These are phyloP conservation scores for Trypanosomatidae sp. DNA, from an alignment of 208 protist genomes.

Conservation along the genomic window DNA sequence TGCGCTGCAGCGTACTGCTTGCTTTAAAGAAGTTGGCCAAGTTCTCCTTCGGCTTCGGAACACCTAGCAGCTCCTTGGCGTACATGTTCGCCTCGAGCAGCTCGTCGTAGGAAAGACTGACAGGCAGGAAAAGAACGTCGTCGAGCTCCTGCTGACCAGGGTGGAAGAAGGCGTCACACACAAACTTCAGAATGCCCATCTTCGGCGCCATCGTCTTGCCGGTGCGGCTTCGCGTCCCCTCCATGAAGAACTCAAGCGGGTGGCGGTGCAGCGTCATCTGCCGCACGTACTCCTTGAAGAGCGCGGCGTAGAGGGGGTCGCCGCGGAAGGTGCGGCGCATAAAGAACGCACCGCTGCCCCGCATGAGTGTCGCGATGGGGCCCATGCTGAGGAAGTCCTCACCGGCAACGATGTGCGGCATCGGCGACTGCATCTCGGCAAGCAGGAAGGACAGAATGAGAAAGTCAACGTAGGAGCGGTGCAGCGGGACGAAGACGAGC, in stretches of 20 bases:
- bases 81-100: slow-evolving; percentile 81
- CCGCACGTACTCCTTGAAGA: slow-evolving; percentile 85
- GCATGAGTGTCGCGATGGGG: slow-evolving; percentile 62
- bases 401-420: slow-evolving; percentile 85
- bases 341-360: slow-evolving; percentile 89
- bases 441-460: slow-evolving; percentile 84
- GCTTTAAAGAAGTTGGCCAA: slow-evolving; percentile 72
- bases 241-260: slow-evolving; percentile 90
- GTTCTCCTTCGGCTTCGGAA: slow-evolving; percentile 81
- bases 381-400: slow-evolving; percentile 88
- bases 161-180: slow-evolving; percentile 78
- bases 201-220: slow-evolving; percentile 89
- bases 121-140: slow-evolving; percentile 82
- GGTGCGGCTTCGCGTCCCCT: slow-evolving; percentile 82
- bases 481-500: slow-evolving; percentile 77
- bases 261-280: slow-evolving; percentile 58
- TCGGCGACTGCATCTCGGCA: slow-evolving; percentile 50
- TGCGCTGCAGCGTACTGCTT: slow-evolving; percentile 41
- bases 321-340: slow-evolving; percentile 84
- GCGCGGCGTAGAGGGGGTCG: slow-evolving; percentile 73
- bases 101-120: slow-evolving; percentile 91
- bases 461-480: slow-evolving; percentile 91
- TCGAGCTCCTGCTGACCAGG: slow-evolving; percentile 41
- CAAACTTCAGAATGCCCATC: slow-evolving; percentile 90
- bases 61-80: slow-evolving; percentile 84